Evolutionary conservation across 208 protist species (phyloP).

Genomic region (Novymonas esmeraldas): DNA sequence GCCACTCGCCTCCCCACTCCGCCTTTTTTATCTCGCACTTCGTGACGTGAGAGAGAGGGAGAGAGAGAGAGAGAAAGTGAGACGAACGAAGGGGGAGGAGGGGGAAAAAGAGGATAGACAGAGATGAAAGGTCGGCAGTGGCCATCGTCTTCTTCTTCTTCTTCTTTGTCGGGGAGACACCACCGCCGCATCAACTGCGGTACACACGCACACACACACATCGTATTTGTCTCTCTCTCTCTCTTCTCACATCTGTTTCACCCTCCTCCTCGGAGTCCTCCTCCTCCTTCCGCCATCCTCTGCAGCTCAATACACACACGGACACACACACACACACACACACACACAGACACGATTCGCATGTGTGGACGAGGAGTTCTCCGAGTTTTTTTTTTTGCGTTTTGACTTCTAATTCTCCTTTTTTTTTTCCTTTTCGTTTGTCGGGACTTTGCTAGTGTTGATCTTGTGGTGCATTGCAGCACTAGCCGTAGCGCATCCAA

Average conservation of each 20-base stretch:
- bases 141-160: too few relatives aligned
- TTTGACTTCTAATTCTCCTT: background rate
- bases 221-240: too few relatives aligned
- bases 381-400: background rate
- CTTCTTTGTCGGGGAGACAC: too few relatives aligned
- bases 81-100: background rate
- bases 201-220: too few relatives aligned
- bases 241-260: too few relatives aligned
- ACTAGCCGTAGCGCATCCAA: slow-evolving; percentile 43
- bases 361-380: background rate
- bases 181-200: too few relatives aligned
- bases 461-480: background rate
- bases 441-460: background rate
- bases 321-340: background rate
- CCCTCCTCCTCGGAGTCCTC: too few relatives aligned
- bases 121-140: background rate
- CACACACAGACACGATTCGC: background rate
- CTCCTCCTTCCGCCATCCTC: too few relatives aligned
- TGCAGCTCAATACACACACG: too few relatives aligned
- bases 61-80: background rate
- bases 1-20: background rate
- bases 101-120: background rate
- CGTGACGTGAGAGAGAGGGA: too few relatives aligned
- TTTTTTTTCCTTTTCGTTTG: background rate
- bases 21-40: too few relatives aligned